Percentiles rank a stretch among this genome's conserved stretches.
Conservation (phyloP, 345 rosid genomes). For the Syzygium oleosum region DNA sequence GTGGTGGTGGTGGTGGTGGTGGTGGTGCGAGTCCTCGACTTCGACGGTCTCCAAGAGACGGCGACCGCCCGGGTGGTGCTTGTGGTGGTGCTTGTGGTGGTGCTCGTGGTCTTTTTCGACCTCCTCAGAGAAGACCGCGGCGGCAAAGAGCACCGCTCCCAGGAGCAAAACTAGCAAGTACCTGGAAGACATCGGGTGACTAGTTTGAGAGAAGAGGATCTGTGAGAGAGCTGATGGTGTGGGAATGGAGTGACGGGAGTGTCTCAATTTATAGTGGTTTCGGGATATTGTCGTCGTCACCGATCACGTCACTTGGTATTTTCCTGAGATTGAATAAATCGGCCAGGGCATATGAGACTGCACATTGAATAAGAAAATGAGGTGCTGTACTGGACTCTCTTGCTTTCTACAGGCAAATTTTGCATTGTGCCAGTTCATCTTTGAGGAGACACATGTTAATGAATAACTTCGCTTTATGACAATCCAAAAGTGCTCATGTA, state of each 20-base stretch:
- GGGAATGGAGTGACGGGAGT: too few species aligned
- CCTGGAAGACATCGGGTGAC: neutral
- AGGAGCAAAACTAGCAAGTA: neutral
- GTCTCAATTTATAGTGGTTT: too few species aligned
- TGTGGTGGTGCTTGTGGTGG: conserved; percentile 1
- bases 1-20: too few species aligned
- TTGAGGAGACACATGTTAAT: neutral
- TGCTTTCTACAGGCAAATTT: neutral
- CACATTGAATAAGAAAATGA: neutral
- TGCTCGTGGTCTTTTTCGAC: neutral
- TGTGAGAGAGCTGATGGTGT: too few species aligned
- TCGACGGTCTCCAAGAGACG: too few species aligned
- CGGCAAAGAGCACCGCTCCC: neutral
- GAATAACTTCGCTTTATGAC: neutral
- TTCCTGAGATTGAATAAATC: too few species aligned
- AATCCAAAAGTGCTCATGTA: neutral
- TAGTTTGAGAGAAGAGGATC: neutral
- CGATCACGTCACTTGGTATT: too few species aligned
- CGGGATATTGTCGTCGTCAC: too few species aligned
- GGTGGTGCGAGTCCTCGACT: too few species aligned
- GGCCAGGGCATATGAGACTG: neutral
- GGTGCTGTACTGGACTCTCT: neutral
- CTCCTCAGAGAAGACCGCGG: neutral
- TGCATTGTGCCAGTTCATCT: neutral
- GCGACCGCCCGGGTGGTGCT: too few species aligned